A percentile compares a stretch with the other conserved stretches of the same genome.
Evolutionary conservation across 2,329 filamentous ascomycete species (phyloP).

Genomic region (Epichloe scottii): DNA sequence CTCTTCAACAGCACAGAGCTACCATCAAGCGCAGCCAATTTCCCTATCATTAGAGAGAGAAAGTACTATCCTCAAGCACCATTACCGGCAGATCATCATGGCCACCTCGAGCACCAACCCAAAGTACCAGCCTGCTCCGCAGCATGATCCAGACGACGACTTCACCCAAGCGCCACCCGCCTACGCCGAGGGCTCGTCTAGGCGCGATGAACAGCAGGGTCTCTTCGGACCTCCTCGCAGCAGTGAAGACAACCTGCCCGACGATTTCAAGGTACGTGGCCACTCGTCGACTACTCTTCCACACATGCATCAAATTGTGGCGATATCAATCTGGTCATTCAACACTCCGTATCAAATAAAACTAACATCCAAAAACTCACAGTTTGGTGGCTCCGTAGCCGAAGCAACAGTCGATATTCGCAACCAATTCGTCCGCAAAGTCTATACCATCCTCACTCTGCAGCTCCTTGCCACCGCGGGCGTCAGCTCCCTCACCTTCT

Average conservation of each 20-base stretch:
- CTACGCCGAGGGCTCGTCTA: constrained; percentile 48
- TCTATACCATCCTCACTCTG: constrained; percentile 94
- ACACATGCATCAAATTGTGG: background rate
- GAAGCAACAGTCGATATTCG: constrained; percentile 92
- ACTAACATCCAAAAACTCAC: constrained; percentile 3
- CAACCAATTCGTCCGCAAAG: constrained; percentile 94
- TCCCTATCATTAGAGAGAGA: background rate
- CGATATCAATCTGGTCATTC: background rate
- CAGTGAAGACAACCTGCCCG: constrained; percentile 83
- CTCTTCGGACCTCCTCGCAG: constrained; percentile 57
- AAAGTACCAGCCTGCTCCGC: constrained; percentile 73
- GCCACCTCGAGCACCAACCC: constrained; percentile 43
- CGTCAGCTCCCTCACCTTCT: constrained; percentile 77
- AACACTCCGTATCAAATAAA: background rate
- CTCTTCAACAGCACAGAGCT: background rate
- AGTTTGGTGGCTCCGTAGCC: constrained; percentile 87
- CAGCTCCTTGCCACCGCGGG: constrained; percentile 77
- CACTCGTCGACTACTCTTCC: background rate
- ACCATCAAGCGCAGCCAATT: background rate
- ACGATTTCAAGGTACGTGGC: constrained; percentile 76
- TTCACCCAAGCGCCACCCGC: constrained; percentile 74
- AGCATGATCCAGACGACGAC: constrained; percentile 68
- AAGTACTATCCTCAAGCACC: background rate
- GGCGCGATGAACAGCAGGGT: constrained; percentile 41
- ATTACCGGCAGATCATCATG: constrained; percentile 34